Conservation (phyloP, 345 rosid species). For the Aegle marmelos region DNA sequence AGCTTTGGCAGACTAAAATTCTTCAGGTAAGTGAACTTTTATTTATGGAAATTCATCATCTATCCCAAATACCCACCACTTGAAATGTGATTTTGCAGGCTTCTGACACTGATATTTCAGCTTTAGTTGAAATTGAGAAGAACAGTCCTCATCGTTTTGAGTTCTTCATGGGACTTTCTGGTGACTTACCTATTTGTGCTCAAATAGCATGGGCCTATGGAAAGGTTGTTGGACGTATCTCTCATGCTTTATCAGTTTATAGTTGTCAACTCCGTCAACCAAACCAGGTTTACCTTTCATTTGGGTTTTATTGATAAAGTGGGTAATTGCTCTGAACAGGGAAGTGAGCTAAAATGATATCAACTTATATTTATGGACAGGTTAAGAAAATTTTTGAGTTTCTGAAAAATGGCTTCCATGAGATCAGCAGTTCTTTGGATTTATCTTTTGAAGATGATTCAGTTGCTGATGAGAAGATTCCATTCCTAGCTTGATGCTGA, state of each 20-base stretch:
- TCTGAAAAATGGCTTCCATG: constrained; percentile 84
- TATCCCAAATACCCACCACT: constrained; percentile 12
- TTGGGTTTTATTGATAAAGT: background rate
- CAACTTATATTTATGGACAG: constrained; percentile 40
- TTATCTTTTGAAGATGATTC: constrained; percentile 87
- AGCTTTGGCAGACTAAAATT: constrained; percentile 94
- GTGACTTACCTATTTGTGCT: constrained; percentile 96
- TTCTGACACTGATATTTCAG: constrained; percentile 94
- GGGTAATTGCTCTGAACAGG: background rate
- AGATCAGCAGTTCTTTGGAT: constrained; percentile 87
- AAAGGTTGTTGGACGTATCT: constrained; percentile 83
- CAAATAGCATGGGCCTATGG: constrained; percentile 99
- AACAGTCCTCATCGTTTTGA: constrained; percentile 98
- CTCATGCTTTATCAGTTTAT: constrained; percentile 95
- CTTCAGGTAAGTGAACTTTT: constrained; percentile 60
- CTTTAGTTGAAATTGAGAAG: constrained; percentile 97
- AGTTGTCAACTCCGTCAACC: constrained; percentile 95
- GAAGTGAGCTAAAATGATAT: constrained; percentile 7
- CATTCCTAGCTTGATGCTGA: no score
- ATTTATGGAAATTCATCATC: constrained; percentile 13
- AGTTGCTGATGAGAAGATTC: constrained; percentile 99
- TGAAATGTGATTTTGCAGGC: constrained; percentile 65
- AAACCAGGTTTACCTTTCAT: constrained; percentile 48
- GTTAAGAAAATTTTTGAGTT: constrained; percentile 86
- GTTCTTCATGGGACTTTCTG: constrained; percentile 95